These are phyloP conservation scores for Hirsutella minnesotensis DNA, from an alignment of 2,329 filamentous ascomycete genomes.

Conservation along the genomic window DNA sequence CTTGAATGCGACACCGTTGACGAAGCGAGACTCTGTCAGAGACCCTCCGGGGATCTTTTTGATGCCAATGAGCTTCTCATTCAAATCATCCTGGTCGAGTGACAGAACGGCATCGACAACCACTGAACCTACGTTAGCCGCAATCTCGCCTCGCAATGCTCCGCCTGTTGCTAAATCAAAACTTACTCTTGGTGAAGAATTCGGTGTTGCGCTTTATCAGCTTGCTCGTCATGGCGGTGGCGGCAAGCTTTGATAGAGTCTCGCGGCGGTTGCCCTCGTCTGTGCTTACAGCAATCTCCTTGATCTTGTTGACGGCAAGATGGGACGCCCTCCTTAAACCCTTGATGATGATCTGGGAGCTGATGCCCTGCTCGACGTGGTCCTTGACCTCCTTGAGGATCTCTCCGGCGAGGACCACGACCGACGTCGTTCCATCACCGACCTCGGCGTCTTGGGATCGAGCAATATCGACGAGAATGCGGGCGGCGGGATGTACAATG, in stretches of 20 bases:
- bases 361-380: slow-evolving; percentile 91
- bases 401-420: slow-evolving; percentile 94
- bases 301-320: slow-evolving; percentile 97
- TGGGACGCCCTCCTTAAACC: slow-evolving; percentile 75
- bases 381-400: slow-evolving; percentile 95
- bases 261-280: slow-evolving; percentile 75
- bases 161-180: too few species aligned
- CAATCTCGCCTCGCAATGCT: too few species aligned
- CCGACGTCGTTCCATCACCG: slow-evolving; percentile 93
- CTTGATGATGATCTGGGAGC: slow-evolving; percentile 96
- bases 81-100: slow-evolving; percentile 90
- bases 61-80: slow-evolving; percentile 94
- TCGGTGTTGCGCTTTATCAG: slow-evolving; percentile 92
- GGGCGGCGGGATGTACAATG: slow-evolving; percentile 93
- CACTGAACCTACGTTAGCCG: slow-evolving; percentile 43
- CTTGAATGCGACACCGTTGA: slow-evolving; percentile 98
- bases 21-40: slow-evolving; percentile 89
- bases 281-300: slow-evolving; percentile 87
- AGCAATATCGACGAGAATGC: slow-evolving; percentile 95
- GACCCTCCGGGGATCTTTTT: slow-evolving; percentile 98
- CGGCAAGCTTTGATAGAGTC: slow-evolving; percentile 79
- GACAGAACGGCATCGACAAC: slow-evolving; percentile 94
- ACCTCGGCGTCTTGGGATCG: slow-evolving; percentile 98
- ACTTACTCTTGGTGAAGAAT: slow-evolving; percentile 90
- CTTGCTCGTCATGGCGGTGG: slow-evolving; percentile 98